Evolutionary conservation across 2,329 filamentous ascomycete genomes (phyloP), one percentile per base, ranked within the genome.

Genomic region (Alternaria conjuncta): DNA sequence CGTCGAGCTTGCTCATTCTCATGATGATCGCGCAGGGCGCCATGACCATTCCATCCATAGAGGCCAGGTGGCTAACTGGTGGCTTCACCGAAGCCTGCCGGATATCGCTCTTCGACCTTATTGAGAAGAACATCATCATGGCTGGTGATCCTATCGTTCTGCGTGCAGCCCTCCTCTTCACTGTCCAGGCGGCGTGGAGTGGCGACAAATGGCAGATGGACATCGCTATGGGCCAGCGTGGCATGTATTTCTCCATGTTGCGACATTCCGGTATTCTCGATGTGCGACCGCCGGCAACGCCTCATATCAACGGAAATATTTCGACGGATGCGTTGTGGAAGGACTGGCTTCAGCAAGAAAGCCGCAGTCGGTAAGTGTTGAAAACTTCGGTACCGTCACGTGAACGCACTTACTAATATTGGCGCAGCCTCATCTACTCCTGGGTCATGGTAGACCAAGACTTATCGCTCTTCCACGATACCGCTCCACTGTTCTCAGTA

Each of bases 151-250:
- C 87, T 0, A 85, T 87, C 4, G 86, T 90, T 0, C 82, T 92
- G 47, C 86, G 89, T 43, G 89, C 88, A 51, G 89, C 89, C 0
- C 81, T 92, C 12, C 84, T 92, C 4, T 91, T 91, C 75, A 90
- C 87, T 2, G 85, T 89, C 2, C 84, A 91, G 25, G 90, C 89
- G 8, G 88, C 88, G 1, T 92, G 90, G 90, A 90, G 89, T 73
- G 90, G 90, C 49, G 90, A 92, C 77, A 92, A 92, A 79, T 92
- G 90, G 89, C 88, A 91, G 68, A 92, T 92, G 89, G 89, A 92
- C 71, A 91, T 92, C 67, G 87, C 89, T 45, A 91, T 92, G 88
- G 89, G 90, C 28, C 90, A 92, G 77, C 85, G 89, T 51, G 88
- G 88, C 61, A 92, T 92, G 88, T 92, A 92, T 75, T 85, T 91